Conservation (phyloP, 192 early-diverging fungal genomes). For the Rhizophlyctis rosea region DNA sequence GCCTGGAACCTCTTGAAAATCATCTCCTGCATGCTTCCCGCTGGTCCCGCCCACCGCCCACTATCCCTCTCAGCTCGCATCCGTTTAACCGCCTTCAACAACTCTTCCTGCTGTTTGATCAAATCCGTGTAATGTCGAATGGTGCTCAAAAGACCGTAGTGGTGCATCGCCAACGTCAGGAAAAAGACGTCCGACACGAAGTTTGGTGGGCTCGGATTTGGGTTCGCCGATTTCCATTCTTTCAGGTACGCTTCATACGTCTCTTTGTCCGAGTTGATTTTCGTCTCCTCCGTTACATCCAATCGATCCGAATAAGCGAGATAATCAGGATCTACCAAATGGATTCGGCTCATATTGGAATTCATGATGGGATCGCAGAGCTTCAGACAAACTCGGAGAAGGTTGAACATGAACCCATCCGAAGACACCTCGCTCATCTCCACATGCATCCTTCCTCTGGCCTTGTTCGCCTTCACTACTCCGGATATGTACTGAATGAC, state of each 20-base stretch:
- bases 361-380: constrained; percentile 89
- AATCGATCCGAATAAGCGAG: constrained; percentile 56
- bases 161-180: constrained; percentile 70
- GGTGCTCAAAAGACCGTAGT: constrained; percentile 75
- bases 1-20: constrained; percentile 58
- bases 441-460: constrained; percentile 73
- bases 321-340: constrained; percentile 73
- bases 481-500: constrained; percentile 67
- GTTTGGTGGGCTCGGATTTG: constrained; percentile 41
- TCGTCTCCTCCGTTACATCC: constrained; percentile 68
- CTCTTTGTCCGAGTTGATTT: constrained; percentile 73
- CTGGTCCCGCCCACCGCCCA: constrained; percentile 32
- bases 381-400: constrained; percentile 59
- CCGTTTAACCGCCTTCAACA: constrained; percentile 64
- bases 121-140: constrained; percentile 66
- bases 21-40: constrained; percentile 34
- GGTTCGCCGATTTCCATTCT: constrained; percentile 25
- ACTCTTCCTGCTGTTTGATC: constrained; percentile 65
- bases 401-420: constrained; percentile 84
- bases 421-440: constrained; percentile 66
- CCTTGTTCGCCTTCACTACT: constrained; percentile 62
- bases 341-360: constrained; percentile 65
- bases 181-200: constrained; percentile 93
- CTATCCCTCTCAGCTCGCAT: constrained; percentile 56
- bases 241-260: constrained; percentile 58